Conservation (phyloP, 495 filamentous ascomycete species). For the Sabuloglossum arenarium region DNA sequence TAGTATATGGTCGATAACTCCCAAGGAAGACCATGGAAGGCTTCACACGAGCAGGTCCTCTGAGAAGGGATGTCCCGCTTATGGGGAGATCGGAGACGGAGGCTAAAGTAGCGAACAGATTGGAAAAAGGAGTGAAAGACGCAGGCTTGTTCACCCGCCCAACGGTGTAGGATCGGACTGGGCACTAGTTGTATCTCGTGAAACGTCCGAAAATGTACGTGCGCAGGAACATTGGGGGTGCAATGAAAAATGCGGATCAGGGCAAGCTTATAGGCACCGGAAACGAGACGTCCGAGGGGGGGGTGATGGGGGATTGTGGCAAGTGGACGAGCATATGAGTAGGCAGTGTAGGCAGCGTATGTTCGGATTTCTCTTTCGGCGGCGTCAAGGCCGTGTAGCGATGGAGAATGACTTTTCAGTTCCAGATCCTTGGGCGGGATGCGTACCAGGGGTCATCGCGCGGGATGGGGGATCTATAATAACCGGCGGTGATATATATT, state of each 20-base stretch:
- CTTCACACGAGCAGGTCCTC: not conserved
- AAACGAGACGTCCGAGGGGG: not conserved
- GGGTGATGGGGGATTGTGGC: too few species aligned
- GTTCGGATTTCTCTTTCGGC: not conserved
- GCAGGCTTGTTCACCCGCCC: not conserved
- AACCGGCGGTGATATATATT: not conserved
- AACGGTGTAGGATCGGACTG: not conserved
- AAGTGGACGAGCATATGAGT: too few species aligned
- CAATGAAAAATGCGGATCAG: not conserved
- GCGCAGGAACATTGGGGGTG: not conserved
- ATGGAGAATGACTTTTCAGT: not conserved
- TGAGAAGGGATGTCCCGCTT: not conserved
- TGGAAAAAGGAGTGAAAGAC: not conserved
- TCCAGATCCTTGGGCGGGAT: not conserved
- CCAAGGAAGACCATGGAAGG: not conserved
- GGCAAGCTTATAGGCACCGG: not conserved
- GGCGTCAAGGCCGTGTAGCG: not conserved
- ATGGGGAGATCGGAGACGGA: not conserved
- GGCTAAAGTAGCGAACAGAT: not conserved
- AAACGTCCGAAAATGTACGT: not conserved
- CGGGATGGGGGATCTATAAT: not conserved
- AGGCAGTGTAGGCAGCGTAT: too few species aligned
- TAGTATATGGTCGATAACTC: not conserved
- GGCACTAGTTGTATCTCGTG: not conserved
- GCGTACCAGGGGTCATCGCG: not conserved